Evolutionary conservation across 1,284 basidiomycete genomes (phyloP), one percentile per base, ranked within the genome.

Genomic region (Neotropicomus parvogracilis): DNA sequence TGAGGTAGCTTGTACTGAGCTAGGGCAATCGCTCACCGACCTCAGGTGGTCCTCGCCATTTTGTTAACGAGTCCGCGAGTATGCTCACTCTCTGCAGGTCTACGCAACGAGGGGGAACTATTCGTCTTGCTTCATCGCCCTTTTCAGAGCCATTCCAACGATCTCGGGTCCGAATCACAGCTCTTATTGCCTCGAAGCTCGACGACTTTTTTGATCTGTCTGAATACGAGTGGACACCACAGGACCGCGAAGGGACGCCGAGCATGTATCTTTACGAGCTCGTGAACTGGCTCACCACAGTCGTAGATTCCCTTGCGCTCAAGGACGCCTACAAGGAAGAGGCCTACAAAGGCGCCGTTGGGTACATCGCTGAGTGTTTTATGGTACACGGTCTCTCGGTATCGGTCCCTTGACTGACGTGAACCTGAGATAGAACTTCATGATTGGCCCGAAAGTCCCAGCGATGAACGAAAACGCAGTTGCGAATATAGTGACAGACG

Each of bases 181-280:
- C 76, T 10, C 79, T 95, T 36, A 94, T 99, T 58, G 80, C 83
- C 7, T 89, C 88, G 19, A 99, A 99, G 68, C 81, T 99, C n/a
- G 90, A 95, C 61, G 91, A 95, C 55, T 97, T 97, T 72, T 92
- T 97, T 59, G 95, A 91, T 50, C 74, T 97, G 36, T 88, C 92
- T 1, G 91, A 97, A 66, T 97, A 98, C 67, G 86, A 97, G 59
- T 97, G 93, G 92, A 88, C 85, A 42, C 88, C 94, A 3, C 65
- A 70, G 16, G 60, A 68, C 17, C 77, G 79, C 37, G 84, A 88
- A 59, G 75, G 78, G 50, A 81, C 81, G 36, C 91, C 93, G 37
- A 95, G 92, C 76, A 84, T 85, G 74, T 98, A 97, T 68, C 77
- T 99, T 8, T 88, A 92, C 63, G 97, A 98, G 67, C 81, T 98